Base-by-base conservation (phyloP, 768 basidiomycete species). In the Psilocybe cyanescens region DNA sequence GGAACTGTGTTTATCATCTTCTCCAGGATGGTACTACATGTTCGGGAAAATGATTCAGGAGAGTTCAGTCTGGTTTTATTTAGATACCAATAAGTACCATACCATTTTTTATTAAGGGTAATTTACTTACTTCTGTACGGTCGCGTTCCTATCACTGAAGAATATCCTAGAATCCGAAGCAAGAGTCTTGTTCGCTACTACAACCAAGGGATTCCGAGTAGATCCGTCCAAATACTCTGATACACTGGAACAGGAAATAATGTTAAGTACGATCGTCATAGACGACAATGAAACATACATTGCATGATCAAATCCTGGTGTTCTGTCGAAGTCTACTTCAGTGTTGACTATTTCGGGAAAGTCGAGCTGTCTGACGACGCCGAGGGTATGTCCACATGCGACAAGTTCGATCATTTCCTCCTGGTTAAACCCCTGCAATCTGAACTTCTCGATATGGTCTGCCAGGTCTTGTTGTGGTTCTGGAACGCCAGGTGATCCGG, bases 1-100 rank as follows among this genome's bases (percentile, higher is more conserved):
- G 80, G 79, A 19, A 82, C 79, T 14, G 75, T 77, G 66, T 82
- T 72, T 16, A 82, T 58, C 78, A 82, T 80, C 31, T 74, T 68
- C 58, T 70, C 70, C n/a, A 82, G 62, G 1, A 81, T 68, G 28
- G 54, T 65, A 29, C 60, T 60, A 64, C 80, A 82, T 1, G 71
- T 69, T 19, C 64, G 59, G 31, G 64, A 35, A 64, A 78, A 80
- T 1, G 66, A 50, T 11, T 66, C 65, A 1, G 74, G 59, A 8
- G 33, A 47, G n/a, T 57, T 30, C 2, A 58, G 30, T n/a, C 56
- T 61, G 37, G 3, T 7, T n/a, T 14, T 8, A 53, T 19, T 41
- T 14, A 17, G 14, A 28, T 46, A 6, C 1, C 24, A 24, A 24
- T 24, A 24, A 33, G 3, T 12, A n/a, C 24, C 17, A 45, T 33